phyloP scores from a whole-genome alignment of 371 early-diverging fungal species.

The Actinomucor elegans region DNA sequence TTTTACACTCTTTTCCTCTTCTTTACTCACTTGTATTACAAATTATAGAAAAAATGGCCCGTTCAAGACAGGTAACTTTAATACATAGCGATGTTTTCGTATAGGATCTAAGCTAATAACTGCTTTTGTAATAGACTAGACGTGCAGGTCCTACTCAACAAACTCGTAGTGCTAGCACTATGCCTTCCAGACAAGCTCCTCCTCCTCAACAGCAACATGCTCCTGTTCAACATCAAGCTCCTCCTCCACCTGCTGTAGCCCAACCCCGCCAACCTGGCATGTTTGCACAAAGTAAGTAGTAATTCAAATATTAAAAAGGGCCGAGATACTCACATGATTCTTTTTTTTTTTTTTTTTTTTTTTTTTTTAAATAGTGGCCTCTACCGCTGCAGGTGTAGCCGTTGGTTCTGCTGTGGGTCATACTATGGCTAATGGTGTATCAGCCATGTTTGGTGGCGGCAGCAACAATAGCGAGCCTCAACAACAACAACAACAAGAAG shows the following conservation, averaged over 20 bases:
- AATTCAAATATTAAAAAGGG: too few relatives aligned
- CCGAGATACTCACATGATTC: too few relatives aligned
- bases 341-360: neutral
- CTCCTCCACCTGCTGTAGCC: constrained; percentile 43
- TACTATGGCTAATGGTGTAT: constrained; percentile 66
- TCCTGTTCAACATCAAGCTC: constrained; percentile 39
- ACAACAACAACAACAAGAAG: constrained; percentile 20
- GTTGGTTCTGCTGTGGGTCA: constrained; percentile 87
- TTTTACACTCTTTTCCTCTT: neutral
- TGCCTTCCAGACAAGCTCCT: constrained; percentile 66
- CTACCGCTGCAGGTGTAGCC: constrained; percentile 92
- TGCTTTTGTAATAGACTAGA: constrained; percentile 37
- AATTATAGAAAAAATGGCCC: constrained; percentile 11
- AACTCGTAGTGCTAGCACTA: constrained; percentile 67
- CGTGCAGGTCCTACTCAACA: constrained; percentile 60
- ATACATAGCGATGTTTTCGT: neutral
- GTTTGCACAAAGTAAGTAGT: constrained; percentile 68
- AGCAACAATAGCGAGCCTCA: constrained; percentile 17
- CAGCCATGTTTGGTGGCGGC: constrained; percentile 70
- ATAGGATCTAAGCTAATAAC: too few relatives aligned
- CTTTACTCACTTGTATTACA: neutral
- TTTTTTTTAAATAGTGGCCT: constrained; percentile 56
- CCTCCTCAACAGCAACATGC: constrained; percentile 48
- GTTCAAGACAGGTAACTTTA: constrained; percentile 17
- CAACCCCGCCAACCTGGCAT: constrained; percentile 67